These are phyloP conservation scores for Fonsecaea pedrosoi DNA, from an alignment of 2,329 filamentous ascomycete species.

Conservation along the genomic window DNA sequence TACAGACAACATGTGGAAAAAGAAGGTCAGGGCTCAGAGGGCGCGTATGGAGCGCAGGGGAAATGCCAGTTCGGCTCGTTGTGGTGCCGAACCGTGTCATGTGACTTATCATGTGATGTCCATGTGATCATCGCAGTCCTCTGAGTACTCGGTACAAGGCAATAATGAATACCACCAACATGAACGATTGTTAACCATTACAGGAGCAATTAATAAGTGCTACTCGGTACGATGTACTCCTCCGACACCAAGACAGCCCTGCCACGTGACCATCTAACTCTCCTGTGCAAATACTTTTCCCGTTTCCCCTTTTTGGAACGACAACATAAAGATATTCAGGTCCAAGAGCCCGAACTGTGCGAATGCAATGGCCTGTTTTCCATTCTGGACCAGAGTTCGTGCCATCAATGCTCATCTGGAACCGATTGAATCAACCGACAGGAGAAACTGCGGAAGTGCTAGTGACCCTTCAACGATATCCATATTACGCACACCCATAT, in stretches of 20 bases:
- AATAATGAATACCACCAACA: too few relatives aligned
- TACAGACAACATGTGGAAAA: neutral
- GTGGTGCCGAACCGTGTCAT: constrained; percentile 1
- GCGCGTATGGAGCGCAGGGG: too few relatives aligned
- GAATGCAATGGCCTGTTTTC: neutral
- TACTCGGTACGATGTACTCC: too few relatives aligned
- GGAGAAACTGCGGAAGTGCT: neutral
- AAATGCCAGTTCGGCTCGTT: neutral
- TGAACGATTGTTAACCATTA: too few relatives aligned
- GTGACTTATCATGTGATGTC: neutral
- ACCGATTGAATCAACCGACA: neutral
- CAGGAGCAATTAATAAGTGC: too few relatives aligned
- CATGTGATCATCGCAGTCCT: neutral
- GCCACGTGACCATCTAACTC: neutral
- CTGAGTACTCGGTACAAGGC: too few relatives aligned
- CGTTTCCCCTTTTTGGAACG: neutral
- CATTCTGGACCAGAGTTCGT: neutral
- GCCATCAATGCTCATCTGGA: neutral
- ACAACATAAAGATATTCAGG: neutral
- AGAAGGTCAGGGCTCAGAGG: neutral
- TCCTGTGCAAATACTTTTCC: neutral
- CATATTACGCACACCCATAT: neutral
- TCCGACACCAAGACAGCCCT: too few relatives aligned
- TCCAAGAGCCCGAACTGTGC: neutral
- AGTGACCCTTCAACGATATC: neutral